Evolutionary conservation across 768 basidiomycete genomes (phyloP), one percentile per base, ranked within the genome.

Genomic region (Amanita pallidorosea): DNA sequence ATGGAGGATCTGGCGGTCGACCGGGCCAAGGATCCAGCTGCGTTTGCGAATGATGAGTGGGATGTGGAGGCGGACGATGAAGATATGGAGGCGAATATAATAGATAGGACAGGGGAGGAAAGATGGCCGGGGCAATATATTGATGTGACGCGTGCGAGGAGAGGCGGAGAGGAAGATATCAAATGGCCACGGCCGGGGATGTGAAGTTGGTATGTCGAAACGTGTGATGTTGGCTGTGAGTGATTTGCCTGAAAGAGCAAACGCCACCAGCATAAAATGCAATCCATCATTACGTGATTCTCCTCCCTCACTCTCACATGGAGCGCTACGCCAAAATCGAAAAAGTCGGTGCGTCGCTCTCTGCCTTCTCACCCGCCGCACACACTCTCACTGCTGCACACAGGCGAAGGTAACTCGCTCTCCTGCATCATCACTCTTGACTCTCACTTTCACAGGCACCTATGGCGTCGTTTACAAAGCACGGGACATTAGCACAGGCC

Each of bases 401-500:
- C 60, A 75, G 73, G 73, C 61, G 73, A 75, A 67, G 73, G 73
- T 70, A 56, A 9, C 9, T 11, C 9, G 57, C 57, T 23, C 37
- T n/a, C n/a, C n/a, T n/a, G n/a, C n/a, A n/a, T n/a, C 11, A 31
- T 29, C 9, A 2, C 29, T 3, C 29, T 29, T 29, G 29, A 27
- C 27, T 37, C 5, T 27, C 40, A 29, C 51, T 49, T 47, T 54
- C 51, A 47, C 62, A 98, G 95, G 95, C 58, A 97, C 95, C 22
- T 98, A 98, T 58, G 95, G 95, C 51, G 95, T 98, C 47, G 95
- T 98, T 18, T 98, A 98, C 77, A 96, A 97, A 67, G 95, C 95
- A 36, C 79, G 82, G 57, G 94, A 98, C 64, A 68, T 80, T 55
- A 75, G 68, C 42, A 85, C 78, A 7, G 86, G 86, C 63, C 69